Evolutionary conservation across 2,329 filamentous ascomycete genomes (phyloP), one percentile per base, ranked within the genome.

Genomic region (Botryotinia calthae): DNA sequence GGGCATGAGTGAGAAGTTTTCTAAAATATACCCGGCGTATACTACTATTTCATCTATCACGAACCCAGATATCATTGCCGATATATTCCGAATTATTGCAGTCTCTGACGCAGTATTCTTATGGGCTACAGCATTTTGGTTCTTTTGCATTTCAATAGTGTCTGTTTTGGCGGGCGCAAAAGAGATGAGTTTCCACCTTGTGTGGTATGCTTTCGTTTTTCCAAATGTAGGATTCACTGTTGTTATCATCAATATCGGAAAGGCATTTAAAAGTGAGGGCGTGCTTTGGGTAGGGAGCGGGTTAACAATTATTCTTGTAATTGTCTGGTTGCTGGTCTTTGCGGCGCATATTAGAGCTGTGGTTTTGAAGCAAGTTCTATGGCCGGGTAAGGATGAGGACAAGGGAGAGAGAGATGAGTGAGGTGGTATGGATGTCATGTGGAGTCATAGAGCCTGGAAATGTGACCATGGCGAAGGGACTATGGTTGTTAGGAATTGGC

Each of bases 161-260:
- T 80, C 81, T 71, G 79, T 83, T 14, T 37, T 80, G 18, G 75
- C 79, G 7, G 82, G 81, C 25, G 80, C 81, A 71, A 78, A 83
- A 18, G 79, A 87, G 40, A 84, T 84, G 78, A 82, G 83, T 75
- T 89, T 89, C 76, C 86, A 89, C 73, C 82, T 91, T 2, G 87
- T 87, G 0, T 91, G 88, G 88, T 91, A 87, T 86, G 87, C 88
- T 0, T 85, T 88, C 80, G 86, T 89, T 14, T 90, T 90, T 79
- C 88, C 88, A 61, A 90, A 90, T 80, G 87, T 86, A 0, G 88
- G 88, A 7, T 89, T 89, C 77, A 85, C 85, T 5, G 81, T 90
- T 64, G 85, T 85, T 2, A 88, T 87, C 0, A 88, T 89, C 64
- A 81, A 85, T 10, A 85, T 89, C 34, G 86, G 84, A 0, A 84